Evolutionary conservation across 2,329 filamentous ascomycete genomes (phyloP), one percentile per base, ranked within the genome.

Genomic region (Pestalotiopsis sp.): DNA sequence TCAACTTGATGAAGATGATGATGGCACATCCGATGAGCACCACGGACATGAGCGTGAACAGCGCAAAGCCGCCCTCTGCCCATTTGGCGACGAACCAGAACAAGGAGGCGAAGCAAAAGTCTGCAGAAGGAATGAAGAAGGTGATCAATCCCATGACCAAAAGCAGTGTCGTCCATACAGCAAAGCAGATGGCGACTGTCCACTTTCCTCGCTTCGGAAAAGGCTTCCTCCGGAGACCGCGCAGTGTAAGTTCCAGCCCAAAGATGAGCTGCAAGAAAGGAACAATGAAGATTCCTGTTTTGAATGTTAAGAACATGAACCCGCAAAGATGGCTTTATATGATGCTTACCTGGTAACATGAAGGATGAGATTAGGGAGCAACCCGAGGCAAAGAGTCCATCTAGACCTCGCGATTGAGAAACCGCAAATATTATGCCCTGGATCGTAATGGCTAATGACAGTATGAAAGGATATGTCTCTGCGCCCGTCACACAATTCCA

Each of bases 231-330:
- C 81, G 84, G 31, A 91, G 76, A 12, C 87, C 86, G 72, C 91
- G 84, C 17, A 88, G 73, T 0, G 87, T 82, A 41, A 87, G 84
- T 77, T 93, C 91, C 69, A 91, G 71, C 14, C 87, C 89, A 72
- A 93, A 92, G 17, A 91, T 83, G 23, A 92, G 75, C 72, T 92
- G 90, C 39, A 90, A 85, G 70, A 86, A 91, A 31, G 90, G 90
- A 9, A 89, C 85, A 66, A 92, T 84, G 73, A 93, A 92, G 45
- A 92, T 83, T 7, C 88, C 91, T 92, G 68, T 45, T 31, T 3
- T 2, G 11, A 3, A 17, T 41, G 65, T 80, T 73, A 81, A 81
- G 80, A 70, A 70, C 64, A 17, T 27, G 14, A 4, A 11, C 5
- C 2, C 2, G 14, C 57, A 23, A n/a, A 2, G 5, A 4, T 59